Evolutionary conservation across 768 basidiomycete species (phyloP).

Genomic region (Kwoniella botswanensis): DNA sequence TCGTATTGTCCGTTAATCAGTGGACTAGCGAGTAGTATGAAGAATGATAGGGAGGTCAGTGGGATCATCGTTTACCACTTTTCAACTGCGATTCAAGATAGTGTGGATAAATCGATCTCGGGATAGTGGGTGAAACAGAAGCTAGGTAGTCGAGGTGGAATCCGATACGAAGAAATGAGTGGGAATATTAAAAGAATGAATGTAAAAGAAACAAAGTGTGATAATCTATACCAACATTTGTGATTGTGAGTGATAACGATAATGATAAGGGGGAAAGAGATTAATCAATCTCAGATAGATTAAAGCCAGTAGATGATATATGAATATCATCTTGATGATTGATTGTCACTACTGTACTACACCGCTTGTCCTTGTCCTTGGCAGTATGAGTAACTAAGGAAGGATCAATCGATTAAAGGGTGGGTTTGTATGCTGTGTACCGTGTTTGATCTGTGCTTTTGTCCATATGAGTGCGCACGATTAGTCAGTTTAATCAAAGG

Average conservation of each 20-base stretch:
- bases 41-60: neutral
- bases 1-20: slow-evolving; percentile 14
- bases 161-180: neutral
- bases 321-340: neutral
- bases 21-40: slow-evolving; percentile 1
- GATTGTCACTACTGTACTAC: neutral
- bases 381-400: neutral
- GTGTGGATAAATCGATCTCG: too few relatives aligned
- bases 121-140: neutral
- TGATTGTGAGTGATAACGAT: neutral
- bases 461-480: neutral
- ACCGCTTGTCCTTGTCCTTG: neutral
- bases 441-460: neutral
- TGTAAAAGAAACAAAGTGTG: neutral
- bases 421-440: neutral
- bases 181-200: neutral
- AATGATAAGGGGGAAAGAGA: neutral
- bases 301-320: neutral
- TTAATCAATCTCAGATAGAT: neutral
- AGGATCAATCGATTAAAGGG: neutral
- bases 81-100: too few relatives aligned
- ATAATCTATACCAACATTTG: neutral
- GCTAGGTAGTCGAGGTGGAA: neutral
- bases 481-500: neutral
- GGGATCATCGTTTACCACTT: slow-evolving; percentile 1